phyloP scores from a whole-genome alignment of 495 filamentous ascomycete species.

The Trichoderma erinaceum region DNA sequence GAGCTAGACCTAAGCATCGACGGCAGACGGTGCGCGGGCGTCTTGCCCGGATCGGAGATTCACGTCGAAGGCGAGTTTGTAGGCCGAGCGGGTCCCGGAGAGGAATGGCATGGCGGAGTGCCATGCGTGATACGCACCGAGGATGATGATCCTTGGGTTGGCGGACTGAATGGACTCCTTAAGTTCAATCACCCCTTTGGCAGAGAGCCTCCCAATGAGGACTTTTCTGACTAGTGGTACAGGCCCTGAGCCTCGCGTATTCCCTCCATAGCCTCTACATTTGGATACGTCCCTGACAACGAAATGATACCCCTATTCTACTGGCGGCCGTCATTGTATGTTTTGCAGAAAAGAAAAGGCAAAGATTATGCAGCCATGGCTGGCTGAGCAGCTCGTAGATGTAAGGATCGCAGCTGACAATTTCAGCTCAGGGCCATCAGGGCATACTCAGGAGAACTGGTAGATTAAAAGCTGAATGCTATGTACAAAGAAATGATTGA shows the following conservation, averaged over 20 bases:
- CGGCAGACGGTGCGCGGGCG: slow-evolving; percentile 66
- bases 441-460: no score
- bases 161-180: slow-evolving; percentile 84
- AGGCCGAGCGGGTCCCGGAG: slow-evolving; percentile 35
- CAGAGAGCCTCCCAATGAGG: slow-evolving; percentile 1
- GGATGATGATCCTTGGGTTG: slow-evolving; percentile 90
- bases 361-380: background rate
- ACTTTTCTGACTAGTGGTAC: slow-evolving; percentile 7
- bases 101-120: slow-evolving; percentile 55
- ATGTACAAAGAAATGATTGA: no score
- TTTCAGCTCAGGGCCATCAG: no score
- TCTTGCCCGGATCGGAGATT: slow-evolving; percentile 79
- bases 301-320: background rate
- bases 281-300: background rate
- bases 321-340: background rate
- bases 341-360: background rate
- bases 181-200: slow-evolving; percentile 99
- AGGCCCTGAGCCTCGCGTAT: background rate
- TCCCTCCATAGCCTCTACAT: background rate
- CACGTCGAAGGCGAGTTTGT: slow-evolving; percentile 77
- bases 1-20: slow-evolving; percentile 88
- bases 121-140: slow-evolving; percentile 63
- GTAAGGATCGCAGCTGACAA: no score
- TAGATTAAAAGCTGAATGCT: no score
- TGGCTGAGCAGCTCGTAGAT: no score